A percentile compares a stretch with the other conserved stretches of the same genome.
Evolutionary conservation across 345 rosid genomes (phyloP).

Genomic region (Linum usitatissimum): DNA sequence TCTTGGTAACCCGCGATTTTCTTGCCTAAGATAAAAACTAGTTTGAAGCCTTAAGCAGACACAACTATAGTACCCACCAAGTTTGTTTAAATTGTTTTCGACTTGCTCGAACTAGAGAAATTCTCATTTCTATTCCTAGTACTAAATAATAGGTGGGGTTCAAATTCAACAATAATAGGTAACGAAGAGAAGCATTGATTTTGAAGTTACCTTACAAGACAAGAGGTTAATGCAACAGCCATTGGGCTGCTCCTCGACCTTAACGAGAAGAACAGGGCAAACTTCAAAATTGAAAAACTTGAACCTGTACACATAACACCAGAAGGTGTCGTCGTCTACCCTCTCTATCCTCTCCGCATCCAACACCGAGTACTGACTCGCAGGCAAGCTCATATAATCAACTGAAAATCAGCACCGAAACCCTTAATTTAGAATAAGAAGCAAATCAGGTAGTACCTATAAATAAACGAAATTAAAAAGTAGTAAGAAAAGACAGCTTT

Average conservation of each 20-base stretch:
- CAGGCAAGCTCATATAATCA: constrained; percentile 95
- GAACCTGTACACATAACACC: constrained; percentile 73
- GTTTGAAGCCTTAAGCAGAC: too few relatives aligned
- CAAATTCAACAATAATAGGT: constrained; percentile 1
- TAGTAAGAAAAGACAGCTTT: not conserved
- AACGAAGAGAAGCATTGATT: not conserved
- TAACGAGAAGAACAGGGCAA: constrained; percentile 85
- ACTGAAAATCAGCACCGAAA: constrained; percentile 26
- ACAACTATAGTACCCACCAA: too few relatives aligned
- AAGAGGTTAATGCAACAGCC: constrained; percentile 89
- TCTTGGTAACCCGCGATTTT: too few relatives aligned
- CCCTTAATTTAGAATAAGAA: not conserved
- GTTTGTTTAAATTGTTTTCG: too few relatives aligned
- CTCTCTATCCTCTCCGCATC: constrained; percentile 98
- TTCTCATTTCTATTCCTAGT: not conserved
- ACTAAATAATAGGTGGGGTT: constrained; percentile 1
- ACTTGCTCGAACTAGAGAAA: too few relatives aligned
- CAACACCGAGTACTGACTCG: constrained; percentile 93
- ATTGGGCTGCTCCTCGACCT: constrained; percentile 76
- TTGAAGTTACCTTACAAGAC: constrained; percentile 55
- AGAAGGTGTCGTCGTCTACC: constrained; percentile 70
- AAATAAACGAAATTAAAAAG: too few relatives aligned
- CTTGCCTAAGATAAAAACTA: too few relatives aligned
- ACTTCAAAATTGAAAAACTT: constrained; percentile 85
- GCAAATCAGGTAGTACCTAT: not conserved